Conservation (phyloP, 2,329 filamentous ascomycete species). For the Tetracladium maxilliforme region DNA sequence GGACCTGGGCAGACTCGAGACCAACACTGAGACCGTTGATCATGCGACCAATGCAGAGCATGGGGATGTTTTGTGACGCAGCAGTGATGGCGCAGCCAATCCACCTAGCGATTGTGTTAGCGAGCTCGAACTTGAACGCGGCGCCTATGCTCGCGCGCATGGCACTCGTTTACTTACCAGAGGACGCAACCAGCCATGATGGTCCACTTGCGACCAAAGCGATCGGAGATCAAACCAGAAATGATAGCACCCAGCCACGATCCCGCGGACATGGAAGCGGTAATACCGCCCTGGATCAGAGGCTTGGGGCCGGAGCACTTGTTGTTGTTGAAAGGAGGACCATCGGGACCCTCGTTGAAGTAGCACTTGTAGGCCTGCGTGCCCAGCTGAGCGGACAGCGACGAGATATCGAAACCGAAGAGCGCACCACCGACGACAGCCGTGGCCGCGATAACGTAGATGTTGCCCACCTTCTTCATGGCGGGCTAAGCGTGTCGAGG, state of each 20-base stretch:
- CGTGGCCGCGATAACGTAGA: slow-evolving; percentile 15
- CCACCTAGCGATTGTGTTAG: slow-evolving; percentile 24
- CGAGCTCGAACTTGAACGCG: slow-evolving; percentile 16
- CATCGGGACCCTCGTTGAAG: slow-evolving; percentile 32
- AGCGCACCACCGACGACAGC: slow-evolving; percentile 15
- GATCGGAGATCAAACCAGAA: slow-evolving; percentile 44
- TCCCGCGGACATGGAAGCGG: slow-evolving; percentile 55
- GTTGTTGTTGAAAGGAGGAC: slow-evolving; percentile 11
- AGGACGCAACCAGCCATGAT: slow-evolving; percentile 30
- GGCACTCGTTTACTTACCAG: slow-evolving; percentile 16
- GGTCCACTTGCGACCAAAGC: slow-evolving; percentile 29
- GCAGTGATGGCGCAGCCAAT: slow-evolving; percentile 45
- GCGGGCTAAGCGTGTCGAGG: too few species aligned
- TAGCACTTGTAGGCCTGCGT: slow-evolving; percentile 57
- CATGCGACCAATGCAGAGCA: slow-evolving; percentile 37
- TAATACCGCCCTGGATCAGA: slow-evolving; percentile 45
- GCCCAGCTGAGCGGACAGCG: slow-evolving; percentile 55
- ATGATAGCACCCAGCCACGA: slow-evolving; percentile 50
- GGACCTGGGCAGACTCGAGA: slow-evolving; percentile 52
- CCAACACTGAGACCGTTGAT: slow-evolving; percentile 53
- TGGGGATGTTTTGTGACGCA: slow-evolving; percentile 39
- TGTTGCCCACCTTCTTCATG: slow-evolving; percentile 11
- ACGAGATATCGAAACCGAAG: slow-evolving; percentile 53
- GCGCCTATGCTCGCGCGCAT: not conserved
- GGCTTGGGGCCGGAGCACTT: slow-evolving; percentile 35